A percentile compares a stretch with the other conserved stretches of the same genome.
Evolutionary conservation across 1,284 basidiomycete species (phyloP).

Genomic region (Austropuccinia psidii): DNA sequence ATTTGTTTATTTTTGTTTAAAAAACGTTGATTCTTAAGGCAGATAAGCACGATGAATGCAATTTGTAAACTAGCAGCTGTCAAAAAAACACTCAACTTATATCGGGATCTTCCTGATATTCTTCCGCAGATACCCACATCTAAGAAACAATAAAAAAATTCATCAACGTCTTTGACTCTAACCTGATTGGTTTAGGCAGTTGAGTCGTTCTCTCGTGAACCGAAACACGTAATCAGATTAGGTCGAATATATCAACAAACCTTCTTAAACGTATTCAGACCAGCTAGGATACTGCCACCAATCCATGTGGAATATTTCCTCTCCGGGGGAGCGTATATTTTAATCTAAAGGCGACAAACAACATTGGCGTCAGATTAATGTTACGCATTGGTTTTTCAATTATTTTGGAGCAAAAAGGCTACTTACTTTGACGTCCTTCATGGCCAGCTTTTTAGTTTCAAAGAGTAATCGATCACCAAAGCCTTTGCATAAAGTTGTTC

Average conservation of each 20-base stretch:
- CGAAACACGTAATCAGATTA: neutral
- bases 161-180: neutral
- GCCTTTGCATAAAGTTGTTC: constrained; percentile 86
- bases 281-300: constrained; percentile 90
- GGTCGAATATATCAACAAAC: constrained; percentile 49
- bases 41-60: no score
- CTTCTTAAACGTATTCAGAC: constrained; percentile 95
- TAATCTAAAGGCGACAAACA: constrained; percentile 58
- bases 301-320: constrained; percentile 99
- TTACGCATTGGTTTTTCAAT: no score
- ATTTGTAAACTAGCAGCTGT: neutral
- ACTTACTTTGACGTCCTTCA: constrained; percentile 75
- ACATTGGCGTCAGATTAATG: neutral
- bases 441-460: constrained; percentile 91
- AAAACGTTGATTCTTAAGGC: no score
- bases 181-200: neutral
- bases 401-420: neutral
- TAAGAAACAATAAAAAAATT: constrained; percentile 46
- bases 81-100: constrained; percentile 53
- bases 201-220: neutral
- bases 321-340: constrained; percentile 99
- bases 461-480: constrained; percentile 92
- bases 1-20: no score
- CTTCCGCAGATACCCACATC: constrained; percentile 99
- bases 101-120: constrained; percentile 98